Base-by-base conservation (phyloP, 352 stramenopile species). In the Globisporangium canariense region DNA sequence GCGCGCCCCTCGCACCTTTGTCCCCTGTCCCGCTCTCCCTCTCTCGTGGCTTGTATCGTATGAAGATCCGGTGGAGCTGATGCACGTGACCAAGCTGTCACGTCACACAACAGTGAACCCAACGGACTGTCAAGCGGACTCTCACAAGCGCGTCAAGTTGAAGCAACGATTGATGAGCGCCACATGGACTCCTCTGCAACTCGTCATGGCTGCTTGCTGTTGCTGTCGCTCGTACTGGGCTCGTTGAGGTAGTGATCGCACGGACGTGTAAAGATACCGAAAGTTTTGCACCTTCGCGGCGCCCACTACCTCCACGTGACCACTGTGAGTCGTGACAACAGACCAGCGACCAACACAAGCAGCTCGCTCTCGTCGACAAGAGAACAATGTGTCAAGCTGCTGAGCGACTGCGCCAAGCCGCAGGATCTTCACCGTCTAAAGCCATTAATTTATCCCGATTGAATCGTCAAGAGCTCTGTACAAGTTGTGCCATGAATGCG, bases 271-370 rank as follows among this genome's bases (percentile, higher is more conserved):
- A 61, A 41, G 47, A 59, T 67, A 43, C 40, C 3, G 22, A 14
- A 56, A 67, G 41, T 28, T 49, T 61, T 54, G 61, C 32, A 51
- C 43, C 61, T 59, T 20, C 30, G 34, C 45, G 18, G 49, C 52
- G 61, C 14, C 52, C 43, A 67, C 52, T 56, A 67, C 61, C 43
- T 67, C 61, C 52, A 60, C 52, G 61, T 62, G 43, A 61, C 53
- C 61, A 66, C 20, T 59, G 22, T n/a, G 38, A 52, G 38, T 56
- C 38, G 10, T 47, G 59, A 18, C 36, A 50, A 49, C n/a, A 60
- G 43, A 40, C 18, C 7, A 28, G 28, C 32, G 51, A 47, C 16
- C 41, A 43, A 10, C 14, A 4, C 32, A 30, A 43, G 51, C 30
- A 10, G 16, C 51, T 43, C 51, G 20, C 30, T 47, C 5, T 57